Base-by-base conservation (phyloP, 2,329 filamentous ascomycete species). In the Colletotrichum lindemuthianum region DNA sequence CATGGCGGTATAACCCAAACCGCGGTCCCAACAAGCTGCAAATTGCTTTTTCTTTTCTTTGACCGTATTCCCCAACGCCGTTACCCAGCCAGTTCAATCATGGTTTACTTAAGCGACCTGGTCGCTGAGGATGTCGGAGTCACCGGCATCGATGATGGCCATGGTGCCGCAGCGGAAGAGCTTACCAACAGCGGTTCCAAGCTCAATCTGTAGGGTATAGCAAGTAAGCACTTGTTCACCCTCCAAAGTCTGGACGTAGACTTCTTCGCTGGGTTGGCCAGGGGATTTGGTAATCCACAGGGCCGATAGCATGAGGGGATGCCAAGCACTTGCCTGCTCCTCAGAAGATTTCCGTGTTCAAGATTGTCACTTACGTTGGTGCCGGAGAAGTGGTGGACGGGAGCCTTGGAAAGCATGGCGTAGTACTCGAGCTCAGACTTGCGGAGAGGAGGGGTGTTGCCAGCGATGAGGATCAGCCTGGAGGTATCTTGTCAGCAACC, bases 381-480 rank as follows among this genome's bases (percentile, higher is more conserved):
- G 77, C 96, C 96, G 74, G 88, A 88, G 86, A 97, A 98, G 88
- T 99, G 96, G 88, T 98, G 95, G 77, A 98, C 95, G 71, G 91
- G 90, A 75, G 91, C 92, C 90, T 98, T 97, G 81, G 90, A 90
- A 76, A 97, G 83, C 92, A 96, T 96, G 80, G 88, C 88, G 86
- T 94, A 93, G 86, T 92, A 97, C 86, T 97, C 95, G 70, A 97
- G 89, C 88, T 98, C 95, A 77, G 89, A 92, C 91, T 98, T 99
- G 82, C 95, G 90, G 76, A 99, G 92, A 82, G 96, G 96, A 78
- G 95, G 94, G 73, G 94, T 97, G 88, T 99, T 98, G 84, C 92
- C 93, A 74, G 79, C 77, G 66, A 97, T 96, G 84, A 97, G 93
- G 81, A 98, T 92, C 73, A 97, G 90, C 92, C 98, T 97, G 81